Evolutionary conservation across 2,329 filamentous ascomycete genomes (phyloP).

Genomic region (Ilyonectria sp.): DNA sequence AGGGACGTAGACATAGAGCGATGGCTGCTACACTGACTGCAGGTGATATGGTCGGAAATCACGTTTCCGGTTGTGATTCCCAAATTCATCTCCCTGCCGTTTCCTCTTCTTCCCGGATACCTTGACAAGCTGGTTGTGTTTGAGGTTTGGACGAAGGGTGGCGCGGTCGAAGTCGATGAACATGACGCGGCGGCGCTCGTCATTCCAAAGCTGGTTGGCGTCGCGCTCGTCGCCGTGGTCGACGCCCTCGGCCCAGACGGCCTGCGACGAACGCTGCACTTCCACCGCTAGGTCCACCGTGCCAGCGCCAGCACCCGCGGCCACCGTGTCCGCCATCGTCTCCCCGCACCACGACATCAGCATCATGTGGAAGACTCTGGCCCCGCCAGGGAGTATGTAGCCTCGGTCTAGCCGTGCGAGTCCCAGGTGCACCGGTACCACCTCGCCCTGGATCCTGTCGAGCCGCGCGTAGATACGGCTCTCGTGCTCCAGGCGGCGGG

Average conservation of each 20-base stretch:
- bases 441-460: constrained; percentile 32
- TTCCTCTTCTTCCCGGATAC: constrained; percentile 21
- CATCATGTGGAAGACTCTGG: constrained; percentile 39
- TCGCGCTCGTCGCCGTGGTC: constrained; percentile 38
- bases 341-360: constrained; percentile 47
- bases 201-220: constrained; percentile 41
- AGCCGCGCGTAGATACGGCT: constrained; percentile 36
- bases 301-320: too few relatives aligned
- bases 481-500: constrained; percentile 35
- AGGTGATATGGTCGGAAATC: neutral
- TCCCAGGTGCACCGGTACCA: too few relatives aligned
- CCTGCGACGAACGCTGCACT: too few relatives aligned
- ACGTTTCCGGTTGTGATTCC: neutral
- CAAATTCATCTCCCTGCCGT: constrained; percentile 13
- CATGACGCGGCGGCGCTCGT: constrained; percentile 41
- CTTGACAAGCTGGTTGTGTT: constrained; percentile 22
- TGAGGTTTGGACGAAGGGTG: constrained; percentile 16
- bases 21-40: constrained; percentile 16
- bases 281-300: too few relatives aligned
- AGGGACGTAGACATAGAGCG: constrained; percentile 13
- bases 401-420: constrained; percentile 19
- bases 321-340: constrained; percentile 1
- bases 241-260: too few relatives aligned
- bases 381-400: constrained; percentile 37
- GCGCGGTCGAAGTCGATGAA: constrained; percentile 41